These are phyloP conservation scores for Penicillium taxi DNA, from an alignment of 495 filamentous ascomycete species.

Conservation along the genomic window DNA sequence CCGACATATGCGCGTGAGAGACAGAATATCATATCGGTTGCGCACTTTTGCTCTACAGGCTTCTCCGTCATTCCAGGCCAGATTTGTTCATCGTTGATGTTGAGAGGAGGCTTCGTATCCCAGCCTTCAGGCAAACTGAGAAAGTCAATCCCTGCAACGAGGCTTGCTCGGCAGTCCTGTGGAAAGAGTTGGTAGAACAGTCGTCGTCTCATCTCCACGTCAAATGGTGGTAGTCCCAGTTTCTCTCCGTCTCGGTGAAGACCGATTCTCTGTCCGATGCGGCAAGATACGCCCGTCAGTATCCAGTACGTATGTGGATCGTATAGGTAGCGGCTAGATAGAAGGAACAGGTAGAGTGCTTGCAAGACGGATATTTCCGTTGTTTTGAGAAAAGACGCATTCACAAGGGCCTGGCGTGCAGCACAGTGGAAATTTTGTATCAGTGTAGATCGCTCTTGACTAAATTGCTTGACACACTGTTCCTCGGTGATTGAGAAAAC, in stretches of 20 bases:
- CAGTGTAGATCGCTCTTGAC: no score
- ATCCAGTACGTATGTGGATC: constrained; percentile 39
- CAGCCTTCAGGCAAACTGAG: constrained; percentile 9
- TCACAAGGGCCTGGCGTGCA: no score
- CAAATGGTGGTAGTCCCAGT: constrained; percentile 30
- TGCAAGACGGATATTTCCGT: no score
- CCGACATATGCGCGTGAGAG: constrained; percentile 42
- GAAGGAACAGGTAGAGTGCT: no score
- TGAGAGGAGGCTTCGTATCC: constrained; percentile 38
- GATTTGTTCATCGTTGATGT: constrained; percentile 52
- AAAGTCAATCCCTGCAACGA: constrained; percentile 24
- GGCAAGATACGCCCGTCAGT: constrained; percentile 32
- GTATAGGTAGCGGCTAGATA: constrained; percentile 25
- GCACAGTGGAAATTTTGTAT: no score
- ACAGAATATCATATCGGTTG: constrained; percentile 63
- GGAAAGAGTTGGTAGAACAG: constrained; percentile 34
- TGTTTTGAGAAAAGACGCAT: no score
- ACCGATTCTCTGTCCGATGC: constrained; percentile 38
- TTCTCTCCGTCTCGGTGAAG: constrained; percentile 37
- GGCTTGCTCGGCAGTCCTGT: constrained; percentile 27
- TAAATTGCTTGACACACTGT: no score
- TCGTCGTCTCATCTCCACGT: constrained; percentile 40
- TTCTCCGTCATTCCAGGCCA: constrained; percentile 48
- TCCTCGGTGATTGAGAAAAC: no score
- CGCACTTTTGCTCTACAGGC: constrained; percentile 44